Base-by-base conservation (phyloP, 192 early-diverging fungal species). In the Rhizophagus prolifer region DNA sequence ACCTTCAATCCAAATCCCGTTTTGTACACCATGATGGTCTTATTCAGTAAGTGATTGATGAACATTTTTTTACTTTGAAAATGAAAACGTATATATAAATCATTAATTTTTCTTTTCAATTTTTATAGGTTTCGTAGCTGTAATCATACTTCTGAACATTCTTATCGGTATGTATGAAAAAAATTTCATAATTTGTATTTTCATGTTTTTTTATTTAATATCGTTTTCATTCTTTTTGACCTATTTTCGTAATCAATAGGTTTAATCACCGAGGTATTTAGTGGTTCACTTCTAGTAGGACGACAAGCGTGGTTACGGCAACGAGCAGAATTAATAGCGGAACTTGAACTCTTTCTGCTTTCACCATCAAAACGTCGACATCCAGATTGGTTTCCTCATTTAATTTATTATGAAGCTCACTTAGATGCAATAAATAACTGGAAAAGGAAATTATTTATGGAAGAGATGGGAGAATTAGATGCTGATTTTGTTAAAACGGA, bases 241-340 rank as follows among this genome's bases (percentile, higher is more conserved):
- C 28, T 64, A 38, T 19, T 36, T 21, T 34, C 19, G 14, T 34
- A 50, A 31, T 66, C 31, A 5, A 34, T 34, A 66, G 65, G 65
- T 67, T 67, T 67, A 34, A 67, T 67, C 5, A 36, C 31, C 34
- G 65, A 67, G n/a, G 65, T 67, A 67, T 67, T 67, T 21, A 67
- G 31, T 67, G 65, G 36, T 2, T 41, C 30, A 4, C 34, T 67
- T 9, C 28, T 3, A 38, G 31, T n/a, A 10, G 65, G 31, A 38
- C 65, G 34, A 19, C 65, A 67, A 67, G 34, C 34, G 10, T 67
- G 65, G 65, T 38, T 67, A 67, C 30, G 65, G 3, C 65, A 67
- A 67, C 65, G 34, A 67, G 65, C 65, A 14, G 31, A 67, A 67
- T n/a, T 67, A 67, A 41, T 67, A 41, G 31, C 65, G 12, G 65